Evolutionary conservation across 2,329 filamentous ascomycete species (phyloP), one percentile per base, ranked within the genome.

Genomic region (Colletotrichum filicis): DNA sequence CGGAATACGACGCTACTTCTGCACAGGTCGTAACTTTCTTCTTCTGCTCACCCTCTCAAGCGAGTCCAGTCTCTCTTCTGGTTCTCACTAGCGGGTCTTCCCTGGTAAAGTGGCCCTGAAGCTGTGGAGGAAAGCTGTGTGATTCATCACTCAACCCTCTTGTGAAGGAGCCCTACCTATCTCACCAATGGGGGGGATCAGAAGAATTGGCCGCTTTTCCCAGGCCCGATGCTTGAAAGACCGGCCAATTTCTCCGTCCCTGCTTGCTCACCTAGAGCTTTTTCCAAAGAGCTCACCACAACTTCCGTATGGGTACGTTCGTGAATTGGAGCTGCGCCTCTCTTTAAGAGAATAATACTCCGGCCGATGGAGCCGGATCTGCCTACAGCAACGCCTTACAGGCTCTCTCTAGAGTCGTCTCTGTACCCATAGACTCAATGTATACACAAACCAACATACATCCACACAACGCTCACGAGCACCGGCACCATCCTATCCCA

Each of bases 1-100:
- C 32, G 68, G 37, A 58, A 68, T 57, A 62, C 68, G 58, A 64
- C 70, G 66, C 66, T 70, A 70, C 19, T 66, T 32, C 70, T 73
- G 70, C 70, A 73, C n/a, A 55, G 46, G 60, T 61, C 66, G 66
- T 70, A 70, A 63, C 42, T 53, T 53, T 32, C 19, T 55, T 42
- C 53, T 24, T 37, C 22, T 49, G 24, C 26, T 62, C 24, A 22
- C 19, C 24, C 16, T 62, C 16, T 53, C 37, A 14, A 42, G 37
- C 16, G 5, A 7, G 37, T 42, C 37, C 55, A 11, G 19, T 37
- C 61, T 64, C 30, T 37, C 30, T 37, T 37, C 22, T 37, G 12
- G 7, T 42, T 42, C 22, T 22, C 22, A 26, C 22, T 65, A 63
- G 42, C 24, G 26, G n/a, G 28, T 26, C 5, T 56, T 30, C 59